Conservation (phyloP, 257 asterid species). For the Thymus quinquecostatus region DNA sequence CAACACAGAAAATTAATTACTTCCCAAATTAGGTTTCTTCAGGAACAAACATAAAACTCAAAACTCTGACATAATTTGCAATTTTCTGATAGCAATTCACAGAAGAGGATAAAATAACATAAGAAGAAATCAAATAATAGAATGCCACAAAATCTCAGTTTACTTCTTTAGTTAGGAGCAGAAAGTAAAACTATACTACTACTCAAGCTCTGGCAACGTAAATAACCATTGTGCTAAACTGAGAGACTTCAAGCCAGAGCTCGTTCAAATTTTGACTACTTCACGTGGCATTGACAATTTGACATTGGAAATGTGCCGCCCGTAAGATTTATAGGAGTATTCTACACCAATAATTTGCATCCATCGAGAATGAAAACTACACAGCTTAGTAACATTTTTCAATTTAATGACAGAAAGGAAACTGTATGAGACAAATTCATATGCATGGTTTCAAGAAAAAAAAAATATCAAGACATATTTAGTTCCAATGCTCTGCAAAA, state of each 20-base stretch:
- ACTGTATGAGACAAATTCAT: not conserved
- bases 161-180: not conserved
- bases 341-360: slow-evolving; percentile 5
- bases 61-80: not conserved
- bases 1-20: slow-evolving; percentile 23
- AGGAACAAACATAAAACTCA: not conserved
- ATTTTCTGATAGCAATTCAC: slow-evolving; percentile 19
- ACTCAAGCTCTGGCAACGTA: not conserved
- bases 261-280: not conserved
- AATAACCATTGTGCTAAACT: not conserved
- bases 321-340: not conserved
- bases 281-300: not conserved
- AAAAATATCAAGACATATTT: not conserved
- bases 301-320: not conserved
- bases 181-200: not conserved
- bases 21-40: not conserved
- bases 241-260: not conserved
- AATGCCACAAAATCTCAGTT: not conserved
- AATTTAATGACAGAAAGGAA: not conserved
- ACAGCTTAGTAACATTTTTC: not conserved
- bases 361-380: not conserved
- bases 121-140: slow-evolving; percentile 15
- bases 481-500: not conserved
- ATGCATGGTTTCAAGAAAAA: not conserved
- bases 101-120: not conserved